A percentile compares a stretch with the other conserved stretches of the same genome.
These are phyloP conservation scores for Calonectria hawksworthii DNA, from an alignment of 2,329 filamentous ascomycete species.

Conservation along the genomic window DNA sequence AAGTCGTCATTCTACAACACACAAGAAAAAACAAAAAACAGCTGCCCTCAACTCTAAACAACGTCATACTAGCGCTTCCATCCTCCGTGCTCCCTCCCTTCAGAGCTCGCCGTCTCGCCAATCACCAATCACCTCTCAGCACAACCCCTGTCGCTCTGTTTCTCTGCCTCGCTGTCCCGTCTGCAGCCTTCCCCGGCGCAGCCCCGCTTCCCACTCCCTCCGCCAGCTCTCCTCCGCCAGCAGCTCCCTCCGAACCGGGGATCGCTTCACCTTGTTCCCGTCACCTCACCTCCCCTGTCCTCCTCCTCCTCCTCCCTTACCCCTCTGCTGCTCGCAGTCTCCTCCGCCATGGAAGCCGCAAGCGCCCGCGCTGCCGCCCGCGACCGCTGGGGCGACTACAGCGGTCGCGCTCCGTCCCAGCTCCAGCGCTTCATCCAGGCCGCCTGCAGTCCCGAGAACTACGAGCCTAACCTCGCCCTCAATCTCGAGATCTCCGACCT, in stretches of 20 bases:
- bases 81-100: neutral
- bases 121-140: constrained; percentile 3
- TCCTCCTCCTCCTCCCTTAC: neutral
- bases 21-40: neutral
- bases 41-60: neutral
- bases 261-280: constrained; percentile 20
- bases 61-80: neutral
- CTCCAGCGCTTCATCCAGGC: constrained; percentile 96
- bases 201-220: constrained; percentile 19
- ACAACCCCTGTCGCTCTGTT: neutral
- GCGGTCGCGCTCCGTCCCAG: constrained; percentile 84
- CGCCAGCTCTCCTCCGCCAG: constrained; percentile 14
- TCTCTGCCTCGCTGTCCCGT: constrained; percentile 7
- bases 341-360: constrained; percentile 84
- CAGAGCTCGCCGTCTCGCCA: neutral
- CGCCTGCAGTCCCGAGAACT: constrained; percentile 97
- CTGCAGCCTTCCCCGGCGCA: neutral
- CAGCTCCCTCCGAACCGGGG: constrained; percentile 20
- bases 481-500: constrained; percentile 97
- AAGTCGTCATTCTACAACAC: neutral
- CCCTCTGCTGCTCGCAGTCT: neutral
- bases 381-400: constrained; percentile 89
- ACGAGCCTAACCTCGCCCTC: constrained; percentile 95
- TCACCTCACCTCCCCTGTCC: constrained; percentile 6
- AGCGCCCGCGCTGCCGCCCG: constrained; percentile 95